Conservation (phyloP, 805 yeast genomes). For the Saturnispora dispora region DNA sequence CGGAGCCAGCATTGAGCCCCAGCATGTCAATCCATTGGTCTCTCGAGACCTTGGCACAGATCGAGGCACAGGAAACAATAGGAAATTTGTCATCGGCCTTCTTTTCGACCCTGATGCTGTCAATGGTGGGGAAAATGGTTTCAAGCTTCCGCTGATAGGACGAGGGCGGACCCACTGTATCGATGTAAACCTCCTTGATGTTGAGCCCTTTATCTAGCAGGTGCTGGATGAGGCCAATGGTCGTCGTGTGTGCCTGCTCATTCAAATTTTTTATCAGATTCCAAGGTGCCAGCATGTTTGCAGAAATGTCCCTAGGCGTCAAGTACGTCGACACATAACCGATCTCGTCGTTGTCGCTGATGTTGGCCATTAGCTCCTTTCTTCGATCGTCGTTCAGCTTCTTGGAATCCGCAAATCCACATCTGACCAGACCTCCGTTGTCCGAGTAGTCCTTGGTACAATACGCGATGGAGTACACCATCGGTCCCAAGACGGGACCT, state of each 20-base stretch:
- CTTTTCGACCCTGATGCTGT: constrained; percentile 71
- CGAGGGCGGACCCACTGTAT: constrained; percentile 94
- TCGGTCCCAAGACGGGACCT: constrained; percentile 96
- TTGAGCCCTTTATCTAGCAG: constrained; percentile 36
- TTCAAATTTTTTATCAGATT: constrained; percentile 57
- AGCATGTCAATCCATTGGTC: constrained; percentile 34
- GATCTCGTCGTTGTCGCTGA: constrained; percentile 46
- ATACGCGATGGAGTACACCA: constrained; percentile 91
- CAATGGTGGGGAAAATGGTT: constrained; percentile 48
- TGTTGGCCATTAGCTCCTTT: constrained; percentile 46
- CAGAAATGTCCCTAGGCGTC: constrained; percentile 79
- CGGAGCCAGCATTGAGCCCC: constrained; percentile 61
- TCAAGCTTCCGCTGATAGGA: constrained; percentile 71
- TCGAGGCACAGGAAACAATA: constrained; percentile 88
- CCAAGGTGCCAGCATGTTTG: constrained; percentile 73
- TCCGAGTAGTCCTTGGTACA: constrained; percentile 47
- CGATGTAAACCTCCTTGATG: constrained; percentile 70
- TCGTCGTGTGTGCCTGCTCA: constrained; percentile 94
- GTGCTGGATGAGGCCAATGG: constrained; percentile 66
- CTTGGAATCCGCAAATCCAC: constrained; percentile 92
- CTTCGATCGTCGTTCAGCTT: constrained; percentile 69
- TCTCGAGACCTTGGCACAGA: constrained; percentile 93
- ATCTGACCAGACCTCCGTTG: constrained; percentile 35
- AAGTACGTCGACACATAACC: constrained; percentile 87
- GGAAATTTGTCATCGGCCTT: constrained; percentile 93